Percentiles rank a stretch among this genome's conserved stretches.
These are phyloP conservation scores for Trichoderma guizhouense DNA, from an alignment of 2,329 filamentous ascomycete genomes.

Conservation along the genomic window DNA sequence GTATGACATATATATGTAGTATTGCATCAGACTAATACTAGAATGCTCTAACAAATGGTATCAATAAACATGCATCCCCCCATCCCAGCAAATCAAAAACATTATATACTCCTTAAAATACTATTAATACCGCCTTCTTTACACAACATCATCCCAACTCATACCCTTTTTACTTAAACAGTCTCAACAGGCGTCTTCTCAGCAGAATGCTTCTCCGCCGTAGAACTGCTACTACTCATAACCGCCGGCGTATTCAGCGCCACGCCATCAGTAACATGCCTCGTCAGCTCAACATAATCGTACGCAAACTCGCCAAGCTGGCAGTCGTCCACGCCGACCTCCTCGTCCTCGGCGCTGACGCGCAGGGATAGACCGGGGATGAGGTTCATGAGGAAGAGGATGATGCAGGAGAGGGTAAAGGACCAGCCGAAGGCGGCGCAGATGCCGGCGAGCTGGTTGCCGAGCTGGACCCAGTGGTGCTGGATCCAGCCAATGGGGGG, in stretches of 20 bases:
- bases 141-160: background rate
- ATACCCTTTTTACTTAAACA: background rate
- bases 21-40: background rate
- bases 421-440: constrained; percentile 63
- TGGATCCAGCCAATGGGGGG: constrained; percentile 67
- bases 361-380: constrained; percentile 68
- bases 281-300: constrained; percentile 71
- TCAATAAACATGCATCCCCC: background rate
- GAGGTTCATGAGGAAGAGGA: constrained; percentile 68
- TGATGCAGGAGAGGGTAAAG: constrained; percentile 64
- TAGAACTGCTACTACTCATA: constrained; percentile 25
- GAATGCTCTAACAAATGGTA: constrained; percentile 13
- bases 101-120: background rate
- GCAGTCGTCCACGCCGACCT: constrained; percentile 67
- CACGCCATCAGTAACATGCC: constrained; percentile 54
- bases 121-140: background rate
- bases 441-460: constrained; percentile 67
- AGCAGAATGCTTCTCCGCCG: constrained; percentile 30
- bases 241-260: constrained; percentile 22
- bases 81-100: background rate
- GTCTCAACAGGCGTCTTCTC: constrained; percentile 1
- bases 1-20: background rate
- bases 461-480: constrained; percentile 67
- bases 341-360: constrained; percentile 63
- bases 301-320: constrained; percentile 82